A percentile compares a stretch with the other conserved stretches of the same genome.
phyloP scores from a whole-genome alignment of 2,329 filamentous ascomycete species.

The Myriangium duriaei region DNA sequence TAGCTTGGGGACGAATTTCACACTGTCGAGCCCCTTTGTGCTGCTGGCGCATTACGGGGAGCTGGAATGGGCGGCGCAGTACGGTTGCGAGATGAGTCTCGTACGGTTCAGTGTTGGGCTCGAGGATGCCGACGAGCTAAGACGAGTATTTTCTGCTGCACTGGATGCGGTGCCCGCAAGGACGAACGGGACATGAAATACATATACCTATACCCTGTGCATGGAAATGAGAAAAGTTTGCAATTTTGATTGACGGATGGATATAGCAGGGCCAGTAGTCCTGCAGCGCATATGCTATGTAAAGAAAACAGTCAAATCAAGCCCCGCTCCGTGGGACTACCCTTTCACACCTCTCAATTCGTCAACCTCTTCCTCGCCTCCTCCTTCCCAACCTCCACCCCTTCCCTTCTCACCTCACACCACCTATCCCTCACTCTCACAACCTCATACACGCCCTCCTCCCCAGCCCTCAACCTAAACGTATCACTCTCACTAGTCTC shows the following conservation, averaged over 20 bases:
- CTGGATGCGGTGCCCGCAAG: constrained; percentile 43
- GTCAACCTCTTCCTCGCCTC: constrained; percentile 22
- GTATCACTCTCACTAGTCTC: constrained; percentile 71
- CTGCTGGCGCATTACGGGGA: constrained; percentile 85
- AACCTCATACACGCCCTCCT: constrained; percentile 96
- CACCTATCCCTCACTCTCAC: constrained; percentile 88
- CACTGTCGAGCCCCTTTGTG: constrained; percentile 67
- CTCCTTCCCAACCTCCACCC: constrained; percentile 29
- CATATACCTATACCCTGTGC: no score
- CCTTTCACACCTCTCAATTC: constrained; percentile 18
- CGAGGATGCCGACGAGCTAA: constrained; percentile 60
- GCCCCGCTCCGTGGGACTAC: no score
- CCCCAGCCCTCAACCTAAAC: constrained; percentile 71
- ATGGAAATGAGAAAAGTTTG: no score
- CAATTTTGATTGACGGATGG: no score
- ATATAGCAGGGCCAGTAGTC: no score
- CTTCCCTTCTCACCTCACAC: constrained; percentile 74
- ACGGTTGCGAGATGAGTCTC: constrained; percentile 68
- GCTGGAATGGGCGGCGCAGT: constrained; percentile 75
- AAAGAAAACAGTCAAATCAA: no score
- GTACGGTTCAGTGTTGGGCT: constrained; percentile 82
- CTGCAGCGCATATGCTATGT: no score
- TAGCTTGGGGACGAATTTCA: constrained; percentile 94
- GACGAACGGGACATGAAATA: background rate
- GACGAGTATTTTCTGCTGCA: constrained; percentile 53